Conservation (phyloP, 257 asterid species). For the Capsicum chinense region DNA sequence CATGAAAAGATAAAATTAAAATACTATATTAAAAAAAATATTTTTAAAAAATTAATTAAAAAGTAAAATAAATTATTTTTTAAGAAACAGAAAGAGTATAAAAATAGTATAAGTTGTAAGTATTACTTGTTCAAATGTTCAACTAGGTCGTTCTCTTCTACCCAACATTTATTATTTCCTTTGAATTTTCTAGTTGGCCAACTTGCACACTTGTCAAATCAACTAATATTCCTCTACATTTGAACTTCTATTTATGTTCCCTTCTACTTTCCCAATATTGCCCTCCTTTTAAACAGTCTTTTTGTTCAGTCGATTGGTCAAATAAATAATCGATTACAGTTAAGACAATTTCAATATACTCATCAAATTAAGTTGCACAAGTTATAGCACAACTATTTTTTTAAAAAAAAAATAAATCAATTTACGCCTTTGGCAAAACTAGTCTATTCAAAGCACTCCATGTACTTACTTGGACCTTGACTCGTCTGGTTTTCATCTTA, state of each 20-base stretch:
- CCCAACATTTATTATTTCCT: not conserved
- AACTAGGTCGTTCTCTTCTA: not conserved
- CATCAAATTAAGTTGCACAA: too few relatives aligned
- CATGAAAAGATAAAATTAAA: too few relatives aligned
- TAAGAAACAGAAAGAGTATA: too few relatives aligned
- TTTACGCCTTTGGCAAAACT: too few relatives aligned
- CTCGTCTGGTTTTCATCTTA: not conserved
- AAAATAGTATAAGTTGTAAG: conserved; percentile 8
- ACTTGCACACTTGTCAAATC: not conserved
- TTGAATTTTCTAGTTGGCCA: conserved; percentile 20
- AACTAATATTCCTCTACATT: conserved; percentile 13
- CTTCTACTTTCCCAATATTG: not conserved
- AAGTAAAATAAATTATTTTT: too few relatives aligned
- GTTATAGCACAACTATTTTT: too few relatives aligned
- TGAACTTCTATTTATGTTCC: not conserved
- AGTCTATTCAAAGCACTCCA: too few relatives aligned
- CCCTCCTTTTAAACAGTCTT: too few relatives aligned
- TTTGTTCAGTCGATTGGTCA: not conserved
- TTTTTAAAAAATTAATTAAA: too few relatives aligned
- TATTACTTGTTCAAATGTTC: not conserved
- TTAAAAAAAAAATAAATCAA: too few relatives aligned
- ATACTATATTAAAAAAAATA: not conserved
- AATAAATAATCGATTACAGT: not conserved
- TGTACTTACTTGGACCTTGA: too few relatives aligned
- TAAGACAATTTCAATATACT: too few relatives aligned